A percentile compares a stretch with the other conserved stretches of the same genome.
phyloP scores from a whole-genome alignment of 1,284 basidiomycete genomes.

The Cutaneotrichosporon mucoides region DNA sequence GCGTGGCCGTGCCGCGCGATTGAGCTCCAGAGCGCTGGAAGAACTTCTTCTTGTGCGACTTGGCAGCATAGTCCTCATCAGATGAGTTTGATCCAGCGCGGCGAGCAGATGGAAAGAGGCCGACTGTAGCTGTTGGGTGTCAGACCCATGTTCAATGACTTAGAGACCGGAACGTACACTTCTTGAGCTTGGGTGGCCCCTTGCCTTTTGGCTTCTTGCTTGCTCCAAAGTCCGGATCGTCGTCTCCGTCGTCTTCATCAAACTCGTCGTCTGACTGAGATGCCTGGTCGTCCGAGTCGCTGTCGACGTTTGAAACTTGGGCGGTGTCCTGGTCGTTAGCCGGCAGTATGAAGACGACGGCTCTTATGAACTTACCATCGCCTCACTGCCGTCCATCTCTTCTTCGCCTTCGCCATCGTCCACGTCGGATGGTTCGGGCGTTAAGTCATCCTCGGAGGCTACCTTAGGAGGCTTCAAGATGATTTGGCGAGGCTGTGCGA shows the following conservation, averaged over 20 bases:
- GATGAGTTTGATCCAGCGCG: constrained; percentile 51
- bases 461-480: constrained; percentile 15
- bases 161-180: constrained; percentile 2
- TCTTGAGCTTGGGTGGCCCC: constrained; percentile 22
- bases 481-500: constrained; percentile 12
- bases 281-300: constrained; percentile 16
- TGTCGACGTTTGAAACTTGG: constrained; percentile 6
- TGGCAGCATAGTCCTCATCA: constrained; percentile 80
- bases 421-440: constrained; percentile 21
- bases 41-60: constrained; percentile 81
- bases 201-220: constrained; percentile 30
- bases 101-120: constrained; percentile 19
- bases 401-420: constrained; percentile 34
- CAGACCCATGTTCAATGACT: too few relatives aligned
- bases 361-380: constrained; percentile 6
- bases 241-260: constrained; percentile 31
- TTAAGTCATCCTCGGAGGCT: constrained; percentile 20
- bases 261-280: constrained; percentile 23
- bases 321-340: constrained; percentile 3
- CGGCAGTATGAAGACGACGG: neutral
- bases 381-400: constrained; percentile 25
- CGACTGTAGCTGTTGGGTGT: neutral
- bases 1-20: constrained; percentile 29
- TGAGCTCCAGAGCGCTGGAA: constrained; percentile 46
- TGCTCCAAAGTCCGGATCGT: constrained; percentile 37